These are phyloP conservation scores for Arthrobotrys iridis DNA, from an alignment of 2,329 filamentous ascomycete species.

Conservation along the genomic window DNA sequence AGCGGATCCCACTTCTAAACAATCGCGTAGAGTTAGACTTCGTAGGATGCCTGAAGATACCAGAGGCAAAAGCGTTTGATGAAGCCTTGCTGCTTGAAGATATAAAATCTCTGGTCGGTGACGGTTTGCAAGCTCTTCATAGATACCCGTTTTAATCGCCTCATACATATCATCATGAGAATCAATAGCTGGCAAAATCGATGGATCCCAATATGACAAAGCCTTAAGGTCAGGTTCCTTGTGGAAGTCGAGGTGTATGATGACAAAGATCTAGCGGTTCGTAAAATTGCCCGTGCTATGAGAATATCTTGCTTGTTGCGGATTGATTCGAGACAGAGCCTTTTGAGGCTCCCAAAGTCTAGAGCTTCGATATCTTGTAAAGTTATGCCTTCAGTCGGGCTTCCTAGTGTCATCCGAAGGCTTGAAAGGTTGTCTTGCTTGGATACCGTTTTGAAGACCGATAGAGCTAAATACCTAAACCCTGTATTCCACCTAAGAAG, in stretches of 20 bases:
- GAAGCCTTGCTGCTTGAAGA: neutral
- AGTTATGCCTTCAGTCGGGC: neutral
- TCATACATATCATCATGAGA: neutral
- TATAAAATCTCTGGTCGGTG: neutral
- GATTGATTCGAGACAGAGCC: neutral
- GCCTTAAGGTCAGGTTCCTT: no score
- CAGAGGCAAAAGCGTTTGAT: neutral
- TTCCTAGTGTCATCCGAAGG: neutral
- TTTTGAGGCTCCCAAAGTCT: neutral
- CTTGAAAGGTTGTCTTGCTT: neutral
- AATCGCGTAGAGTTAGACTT: neutral
- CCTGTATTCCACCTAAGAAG: no score
- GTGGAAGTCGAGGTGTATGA: no score
- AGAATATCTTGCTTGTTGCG: neutral
- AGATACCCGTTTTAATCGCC: neutral
- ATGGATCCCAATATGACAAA: no score
- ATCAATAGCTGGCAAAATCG: no score
- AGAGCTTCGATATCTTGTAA: neutral
- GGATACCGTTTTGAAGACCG: neutral
- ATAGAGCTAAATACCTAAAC: no score
- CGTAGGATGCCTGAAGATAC: neutral
- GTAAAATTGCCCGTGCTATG: neutral
- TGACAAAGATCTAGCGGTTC: neutral
- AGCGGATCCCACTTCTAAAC: neutral
- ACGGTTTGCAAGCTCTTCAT: neutral